Evolutionary conservation across 805 yeast genomes (phyloP).

Genomic region (Sugiyamaella chiloensis): DNA sequence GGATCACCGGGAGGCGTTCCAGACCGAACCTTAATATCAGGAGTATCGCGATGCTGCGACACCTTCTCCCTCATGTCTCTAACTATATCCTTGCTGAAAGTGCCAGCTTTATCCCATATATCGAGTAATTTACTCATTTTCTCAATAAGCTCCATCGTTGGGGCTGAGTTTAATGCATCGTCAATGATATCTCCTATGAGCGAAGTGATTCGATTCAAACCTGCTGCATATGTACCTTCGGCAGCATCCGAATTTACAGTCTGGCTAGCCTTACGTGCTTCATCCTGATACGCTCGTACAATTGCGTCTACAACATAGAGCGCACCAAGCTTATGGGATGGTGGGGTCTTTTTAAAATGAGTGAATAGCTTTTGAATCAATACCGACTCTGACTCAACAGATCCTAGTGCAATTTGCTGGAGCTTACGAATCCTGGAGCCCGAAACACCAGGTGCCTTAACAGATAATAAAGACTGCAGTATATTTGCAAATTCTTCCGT

Average conservation of each 20-base stretch:
- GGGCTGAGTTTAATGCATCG: conserved; percentile 40
- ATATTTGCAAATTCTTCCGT: conserved; percentile 24
- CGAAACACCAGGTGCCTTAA: conserved; percentile 79
- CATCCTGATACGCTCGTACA: conserved; percentile 79
- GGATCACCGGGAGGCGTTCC: conserved; percentile 72
- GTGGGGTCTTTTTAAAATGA: conserved; percentile 68
- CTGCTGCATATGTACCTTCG: conserved; percentile 73
- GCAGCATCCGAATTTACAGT: conserved; percentile 48
- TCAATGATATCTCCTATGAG: conserved; percentile 61
- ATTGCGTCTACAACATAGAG: conserved; percentile 90
- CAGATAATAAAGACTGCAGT: conserved; percentile 29
- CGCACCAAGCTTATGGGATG: conserved; percentile 84
- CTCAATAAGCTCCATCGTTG: conserved; percentile 37
- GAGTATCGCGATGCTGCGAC: conserved; percentile 38
- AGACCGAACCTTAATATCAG: conserved; percentile 35
- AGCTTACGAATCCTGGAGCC: conserved; percentile 90
- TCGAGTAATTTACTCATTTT: conserved; percentile 82
- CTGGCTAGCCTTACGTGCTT: conserved; percentile 56
- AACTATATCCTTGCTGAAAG: conserved; percentile 62
- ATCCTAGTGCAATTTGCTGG: conserved; percentile 70
- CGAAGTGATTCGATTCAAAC: conserved; percentile 60
- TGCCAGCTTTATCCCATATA: conserved; percentile 85
- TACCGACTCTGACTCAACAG: conserved; percentile 55
- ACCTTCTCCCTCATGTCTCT: conserved; percentile 50
- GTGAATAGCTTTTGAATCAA: conserved; percentile 57